Evolutionary conservation across 164 flowering plant species (phyloP), one percentile per base, ranked within the genome.

Genomic region (Aristolochia fimbriata): DNA sequence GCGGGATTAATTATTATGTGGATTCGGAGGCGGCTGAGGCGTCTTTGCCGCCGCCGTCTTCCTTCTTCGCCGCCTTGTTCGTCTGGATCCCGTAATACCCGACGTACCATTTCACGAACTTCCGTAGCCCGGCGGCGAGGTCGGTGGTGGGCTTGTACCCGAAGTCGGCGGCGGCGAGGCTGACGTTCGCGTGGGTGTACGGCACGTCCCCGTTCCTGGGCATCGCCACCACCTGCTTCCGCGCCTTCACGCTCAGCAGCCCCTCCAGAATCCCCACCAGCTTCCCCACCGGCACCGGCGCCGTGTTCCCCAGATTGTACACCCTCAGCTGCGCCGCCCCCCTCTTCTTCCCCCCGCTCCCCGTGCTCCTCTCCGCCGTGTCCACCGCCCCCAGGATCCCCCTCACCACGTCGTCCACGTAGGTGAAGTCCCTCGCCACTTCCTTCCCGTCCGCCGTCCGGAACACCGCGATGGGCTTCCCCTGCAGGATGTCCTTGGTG

Each of bases 401-500:
- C 52, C 78, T 83, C 33, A 91, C 97, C 2, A 91, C 68, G 60
- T 91, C 97, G 67, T 91, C 97, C 45, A 91, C 88, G 76, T 79
- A 88, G 20, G 97, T 91, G 81, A 91, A 91, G 65, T 91, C 97
- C 66, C 97, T 83, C 63, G 97, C 94, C 70, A 91, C 97, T 62
- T 86, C 91, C 45, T 78, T 77, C 1, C 68, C 77, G 52, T 91
- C 94, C 2, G 68, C 75, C 0, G 91, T 83, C 46, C 73, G 60
- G 70, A 82, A 88, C 0, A 91, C 51, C 20, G 72, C 78, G 0
- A 88, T 78, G 0, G 80, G 60, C 58, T 86, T 88, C 0, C 87
- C 83, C 19, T 57, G 55, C 3, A 64, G 31, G 0, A 91, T 86
- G 58, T 86, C 88, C 60, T 88, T 88, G 8, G 96, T 91, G 80